Conservation (phyloP, 331 rosid genomes). For the Pyrus hybrid region DNA sequence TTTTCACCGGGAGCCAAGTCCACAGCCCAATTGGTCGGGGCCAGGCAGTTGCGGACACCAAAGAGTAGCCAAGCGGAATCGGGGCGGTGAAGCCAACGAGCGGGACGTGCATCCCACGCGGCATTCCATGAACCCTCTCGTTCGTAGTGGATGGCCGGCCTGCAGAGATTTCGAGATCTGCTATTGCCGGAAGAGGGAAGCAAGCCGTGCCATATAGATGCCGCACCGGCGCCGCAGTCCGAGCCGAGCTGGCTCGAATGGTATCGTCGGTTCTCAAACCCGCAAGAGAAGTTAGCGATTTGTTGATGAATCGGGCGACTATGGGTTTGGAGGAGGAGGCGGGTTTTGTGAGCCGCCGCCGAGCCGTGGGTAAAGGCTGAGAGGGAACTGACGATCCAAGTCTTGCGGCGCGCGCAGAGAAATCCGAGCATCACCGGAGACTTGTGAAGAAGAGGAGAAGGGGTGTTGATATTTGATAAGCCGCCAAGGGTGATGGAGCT, state of each 20-base stretch:
- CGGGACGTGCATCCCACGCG: slow-evolving; percentile 82
- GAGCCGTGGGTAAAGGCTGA: slow-evolving; percentile 44
- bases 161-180: slow-evolving; percentile 16
- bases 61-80: slow-evolving; percentile 90
- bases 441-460: background rate
- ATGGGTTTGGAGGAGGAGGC: slow-evolving; percentile 14
- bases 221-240: slow-evolving; percentile 23
- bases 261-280: background rate
- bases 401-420: slow-evolving; percentile 69
- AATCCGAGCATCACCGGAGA: slow-evolving; percentile 62
- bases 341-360: slow-evolving; percentile 19
- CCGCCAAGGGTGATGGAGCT: slow-evolving; percentile 6
- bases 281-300: background rate
- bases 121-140: slow-evolving; percentile 95
- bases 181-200: slow-evolving; percentile 35
- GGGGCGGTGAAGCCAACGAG: slow-evolving; percentile 85
- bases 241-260: slow-evolving; percentile 44
- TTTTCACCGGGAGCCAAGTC: slow-evolving; percentile 12
- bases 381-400: slow-evolving; percentile 54
- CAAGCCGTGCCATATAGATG: slow-evolving; percentile 74
- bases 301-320: slow-evolving; percentile 22
- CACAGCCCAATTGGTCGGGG: slow-evolving; percentile 35
- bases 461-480: background rate
- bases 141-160: slow-evolving; percentile 30
- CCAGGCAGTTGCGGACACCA: slow-evolving; percentile 76